Base-by-base conservation (phyloP, 2,329 filamentous ascomycete genomes). In the Colletotrichum spinosum region DNA sequence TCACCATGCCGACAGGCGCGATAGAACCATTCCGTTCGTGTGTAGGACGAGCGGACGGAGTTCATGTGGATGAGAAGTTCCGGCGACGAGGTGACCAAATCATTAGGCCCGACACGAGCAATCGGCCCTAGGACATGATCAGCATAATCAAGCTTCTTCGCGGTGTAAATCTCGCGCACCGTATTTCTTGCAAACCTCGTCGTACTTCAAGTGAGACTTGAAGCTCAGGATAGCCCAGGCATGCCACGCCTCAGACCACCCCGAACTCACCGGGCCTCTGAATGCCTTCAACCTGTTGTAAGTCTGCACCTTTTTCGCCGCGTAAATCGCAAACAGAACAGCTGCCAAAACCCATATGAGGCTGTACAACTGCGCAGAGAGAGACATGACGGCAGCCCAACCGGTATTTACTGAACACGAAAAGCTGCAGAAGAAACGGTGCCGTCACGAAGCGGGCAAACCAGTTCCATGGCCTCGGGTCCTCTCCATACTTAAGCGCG, bases 101-200 rank as follows among this genome's bases (percentile, higher is more conserved):
- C 73, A 44, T 81, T 80, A 6, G 81, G 80, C 0, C 80, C 80
- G 44, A 82, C 75, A 6, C 81, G 77, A 1, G 78, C 75, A 13
- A 82, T 73, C 3, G 74, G 69, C 2, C 77, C 78, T 72, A 10
- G 7, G 25, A 11, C 8, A 12, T 11, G 34, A 5, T 60, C 2
- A 46, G 49, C 17, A 2, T 12, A 10, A 6, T 34, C 5, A 34
- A 1, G 35, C 11, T 10, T n/a, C 13, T 15, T 12, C 2, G 7
- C 11, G 17, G 11, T 34, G 39, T 6, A 17, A 15, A 2, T 11
- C 17, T 10, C 4, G 38, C 60, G 8, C 38, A 67, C 64, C 60
- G n/a, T 67, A 60, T 9, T 67, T 65, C n/a, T 33, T 55, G 35
- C 48, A 55, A 15, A 65, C 60, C 7, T 51, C 55, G 17, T 67